Evolutionary conservation across 371 early-diverging fungal genomes (phyloP).

Genomic region (Mucor racemosus): DNA sequence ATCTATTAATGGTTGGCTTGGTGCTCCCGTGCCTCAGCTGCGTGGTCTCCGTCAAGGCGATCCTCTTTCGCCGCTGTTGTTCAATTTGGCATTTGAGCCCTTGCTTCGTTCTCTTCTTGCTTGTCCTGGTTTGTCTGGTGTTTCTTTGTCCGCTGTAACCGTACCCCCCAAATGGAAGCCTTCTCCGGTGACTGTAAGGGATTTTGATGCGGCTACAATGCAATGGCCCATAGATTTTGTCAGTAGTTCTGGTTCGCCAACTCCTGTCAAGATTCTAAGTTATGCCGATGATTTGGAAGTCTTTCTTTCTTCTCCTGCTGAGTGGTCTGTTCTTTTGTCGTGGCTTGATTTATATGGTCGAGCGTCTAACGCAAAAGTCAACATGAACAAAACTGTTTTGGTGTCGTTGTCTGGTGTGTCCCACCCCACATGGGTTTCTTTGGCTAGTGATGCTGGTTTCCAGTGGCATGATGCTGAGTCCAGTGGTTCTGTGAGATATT

Average conservation of each 20-base stretch:
- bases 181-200: background rate
- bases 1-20: constrained; percentile 23
- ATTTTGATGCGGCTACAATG: background rate
- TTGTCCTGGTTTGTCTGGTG: constrained; percentile 4
- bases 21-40: constrained; percentile 9
- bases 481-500: background rate
- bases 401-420: constrained; percentile 14
- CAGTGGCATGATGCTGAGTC: background rate
- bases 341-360: background rate
- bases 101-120: constrained; percentile 18
- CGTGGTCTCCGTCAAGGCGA: constrained; percentile 32
- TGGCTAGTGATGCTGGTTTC: background rate
- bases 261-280: background rate
- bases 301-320: too few species aligned
- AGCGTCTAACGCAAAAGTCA: constrained; percentile 24
- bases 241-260: background rate
- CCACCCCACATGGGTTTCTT: background rate
- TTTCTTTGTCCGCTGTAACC: background rate
- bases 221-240: background rate
- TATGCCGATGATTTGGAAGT: background rate
- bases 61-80: constrained; percentile 26
- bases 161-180: background rate
- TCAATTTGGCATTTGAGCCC: constrained; percentile 30
- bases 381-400: constrained; percentile 13
- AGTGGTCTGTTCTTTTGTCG: background rate